A percentile compares a stretch with the other conserved stretches of the same genome.
phyloP scores from a whole-genome alignment of 495 filamentous ascomycete genomes.

The Xylaria venustula region DNA sequence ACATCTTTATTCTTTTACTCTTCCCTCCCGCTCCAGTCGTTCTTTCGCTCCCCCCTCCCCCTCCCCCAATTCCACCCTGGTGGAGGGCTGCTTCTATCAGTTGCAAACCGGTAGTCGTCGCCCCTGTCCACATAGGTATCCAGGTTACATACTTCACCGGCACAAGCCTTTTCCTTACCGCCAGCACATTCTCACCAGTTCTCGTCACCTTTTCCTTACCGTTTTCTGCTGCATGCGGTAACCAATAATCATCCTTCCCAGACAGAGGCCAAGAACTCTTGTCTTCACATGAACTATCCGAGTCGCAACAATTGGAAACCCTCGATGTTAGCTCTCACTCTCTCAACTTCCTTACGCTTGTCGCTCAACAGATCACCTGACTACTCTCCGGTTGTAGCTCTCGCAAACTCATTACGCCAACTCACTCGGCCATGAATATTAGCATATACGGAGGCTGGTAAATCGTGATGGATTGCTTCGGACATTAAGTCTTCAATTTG shows the following conservation, averaged over 20 bases:
- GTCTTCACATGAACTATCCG: no score
- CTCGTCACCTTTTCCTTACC: neutral
- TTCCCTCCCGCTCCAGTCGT: constrained; percentile 31
- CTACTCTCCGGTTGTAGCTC: constrained; percentile 6
- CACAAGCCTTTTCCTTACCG: constrained; percentile 1
- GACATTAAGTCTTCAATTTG: constrained; percentile 12
- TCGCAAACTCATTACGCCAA: neutral
- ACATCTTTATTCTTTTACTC: constrained; percentile 25
- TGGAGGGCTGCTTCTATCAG: constrained; percentile 16
- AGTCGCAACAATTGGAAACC: neutral
- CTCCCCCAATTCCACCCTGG: constrained; percentile 8
- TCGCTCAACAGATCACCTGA: neutral
- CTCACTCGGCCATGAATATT: constrained; percentile 9
- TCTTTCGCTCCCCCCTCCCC: constrained; percentile 26
- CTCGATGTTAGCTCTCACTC: constrained; percentile 1
- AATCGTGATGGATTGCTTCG: constrained; percentile 17
- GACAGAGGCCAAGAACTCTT: neutral
- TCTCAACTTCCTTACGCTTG: neutral
- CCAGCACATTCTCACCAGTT: neutral
- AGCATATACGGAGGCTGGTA: neutral
- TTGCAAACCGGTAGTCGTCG: constrained; percentile 9
- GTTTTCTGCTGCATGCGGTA: neutral
- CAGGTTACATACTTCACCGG: constrained; percentile 2
- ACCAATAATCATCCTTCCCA: neutral
- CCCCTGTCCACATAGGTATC: constrained; percentile 6